phyloP scores from a whole-genome alignment of 352 stramenopile species.

The Globisporangium lucens region DNA sequence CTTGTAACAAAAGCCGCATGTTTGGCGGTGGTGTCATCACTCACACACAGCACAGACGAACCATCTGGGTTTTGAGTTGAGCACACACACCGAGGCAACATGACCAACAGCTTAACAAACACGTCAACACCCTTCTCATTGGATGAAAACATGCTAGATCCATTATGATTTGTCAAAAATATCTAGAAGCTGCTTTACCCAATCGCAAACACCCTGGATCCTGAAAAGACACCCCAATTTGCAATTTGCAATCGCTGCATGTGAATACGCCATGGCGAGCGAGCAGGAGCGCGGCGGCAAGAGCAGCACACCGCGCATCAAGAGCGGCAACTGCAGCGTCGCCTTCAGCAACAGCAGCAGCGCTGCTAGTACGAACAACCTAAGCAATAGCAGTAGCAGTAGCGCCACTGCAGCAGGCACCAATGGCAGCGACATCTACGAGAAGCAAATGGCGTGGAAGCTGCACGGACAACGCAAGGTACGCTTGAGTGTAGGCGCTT shows the following conservation, averaged over 20 bases:
- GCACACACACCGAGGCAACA: background rate
- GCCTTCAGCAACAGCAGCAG: background rate
- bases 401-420: background rate
- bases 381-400: background rate
- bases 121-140: background rate
- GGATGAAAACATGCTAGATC: background rate
- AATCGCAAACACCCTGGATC: background rate
- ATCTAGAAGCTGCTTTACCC: background rate
- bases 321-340: conserved; percentile 14
- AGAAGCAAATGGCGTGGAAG: conserved; percentile 67
- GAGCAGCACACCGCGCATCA: conserved; percentile 19
- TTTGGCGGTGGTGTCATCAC: background rate
- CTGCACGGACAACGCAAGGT: conserved; percentile 45
- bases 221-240: conserved; percentile 1
- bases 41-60: no score
- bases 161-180: background rate
- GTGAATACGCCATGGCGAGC: background rate
- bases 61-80: background rate
- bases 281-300: conserved; percentile 20
- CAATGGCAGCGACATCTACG: conserved; percentile 30
- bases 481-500: conserved; percentile 9
- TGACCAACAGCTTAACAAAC: background rate
- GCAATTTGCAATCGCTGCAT: background rate
- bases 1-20: background rate
- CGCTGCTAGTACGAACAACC: background rate